Base-by-base conservation (phyloP, 2,329 filamentous ascomycete species). In the Fusarium pseudograminearum region DNA sequence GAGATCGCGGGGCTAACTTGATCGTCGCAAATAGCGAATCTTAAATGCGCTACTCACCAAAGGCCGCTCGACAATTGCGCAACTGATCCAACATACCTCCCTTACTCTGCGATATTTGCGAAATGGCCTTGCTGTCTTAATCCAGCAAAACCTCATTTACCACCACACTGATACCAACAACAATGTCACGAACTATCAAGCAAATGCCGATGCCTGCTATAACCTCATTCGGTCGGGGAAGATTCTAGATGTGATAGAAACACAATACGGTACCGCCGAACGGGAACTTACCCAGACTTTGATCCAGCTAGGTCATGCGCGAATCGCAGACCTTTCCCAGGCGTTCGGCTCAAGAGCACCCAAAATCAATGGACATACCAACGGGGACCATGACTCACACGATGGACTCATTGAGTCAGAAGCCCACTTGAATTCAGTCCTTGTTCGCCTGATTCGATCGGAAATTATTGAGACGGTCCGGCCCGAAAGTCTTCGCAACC, bases 131-230 rank as follows among this genome's bases (percentile, higher is more conserved):
- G 90, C 90, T 55, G 91, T 96, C 33, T 89, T 98, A 69, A 87
- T 97, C 42, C 95, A 98, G 78, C 92, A 97, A 77, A 93, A 94
- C 76, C 87, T 98, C 50, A 84, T 97, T 67, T 93, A 90, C 78
- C 91, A 94, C 79, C 86, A 89, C 70, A 88, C 89, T 70, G 86
- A 90, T 63, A 77, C 84, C 58, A 87, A 90, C 58, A 86, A 88
- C 44, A 86, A 86, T 46, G 78, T 85, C 51, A 91, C 92, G 26
- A 89, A 89, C 77, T 99, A 98, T 81, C 93, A 97, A 78, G 92
- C 93, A 61, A 94, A 98, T 74, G 84, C 90, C 76, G 84, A 89
- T 71, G 89, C 90, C 65, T 92, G 93, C 69, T 98, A 98, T 80
- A 90, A 90, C 72, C 85, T 98, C 44, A 84, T 94, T 38, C 91